Conservation (phyloP, 73 alveolate genomes). For the Stentor coeruleus region DNA sequence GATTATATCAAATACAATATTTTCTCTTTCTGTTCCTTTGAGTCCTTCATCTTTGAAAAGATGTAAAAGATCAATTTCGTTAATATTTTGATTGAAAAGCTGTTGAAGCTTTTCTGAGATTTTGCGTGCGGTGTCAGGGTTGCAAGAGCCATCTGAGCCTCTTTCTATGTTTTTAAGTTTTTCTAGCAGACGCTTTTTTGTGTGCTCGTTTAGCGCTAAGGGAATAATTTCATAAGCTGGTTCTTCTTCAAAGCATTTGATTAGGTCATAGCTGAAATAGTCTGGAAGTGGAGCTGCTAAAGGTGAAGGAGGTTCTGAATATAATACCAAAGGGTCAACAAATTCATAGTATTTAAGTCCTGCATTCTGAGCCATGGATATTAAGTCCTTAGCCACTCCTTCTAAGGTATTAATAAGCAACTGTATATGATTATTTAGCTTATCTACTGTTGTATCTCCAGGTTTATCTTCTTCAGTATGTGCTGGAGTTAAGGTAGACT, state of each 20-base stretch:
- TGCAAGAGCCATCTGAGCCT: not conserved
- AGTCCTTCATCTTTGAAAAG: conserved; percentile 16
- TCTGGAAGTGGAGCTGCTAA: conserved; percentile 18
- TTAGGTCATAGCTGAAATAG: not conserved
- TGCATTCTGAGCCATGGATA: not conserved
- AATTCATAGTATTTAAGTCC: not conserved
- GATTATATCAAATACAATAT: conserved; percentile 18
- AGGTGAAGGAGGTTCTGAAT: conserved; percentile 21
- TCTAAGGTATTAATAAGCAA: not conserved
- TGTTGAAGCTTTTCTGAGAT: not conserved
- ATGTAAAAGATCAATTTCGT: not conserved
- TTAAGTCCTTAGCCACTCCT: not conserved
- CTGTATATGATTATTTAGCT: conserved; percentile 19
- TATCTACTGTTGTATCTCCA: not conserved
- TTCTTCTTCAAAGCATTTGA: not conserved
- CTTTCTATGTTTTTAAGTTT: not conserved
- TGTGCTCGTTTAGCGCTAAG: not conserved
- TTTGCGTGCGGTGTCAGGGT: not conserved
- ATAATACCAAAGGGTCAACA: not conserved
- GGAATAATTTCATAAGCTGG: not conserved
- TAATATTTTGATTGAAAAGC: not conserved
- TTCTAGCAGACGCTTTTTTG: not conserved
- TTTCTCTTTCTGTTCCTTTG: not conserved
- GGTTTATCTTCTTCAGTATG: not conserved
- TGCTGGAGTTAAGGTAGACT: not conserved